phyloP scores from a whole-genome alignment of 805 yeast genomes.

The Myxozyma geophila region DNA sequence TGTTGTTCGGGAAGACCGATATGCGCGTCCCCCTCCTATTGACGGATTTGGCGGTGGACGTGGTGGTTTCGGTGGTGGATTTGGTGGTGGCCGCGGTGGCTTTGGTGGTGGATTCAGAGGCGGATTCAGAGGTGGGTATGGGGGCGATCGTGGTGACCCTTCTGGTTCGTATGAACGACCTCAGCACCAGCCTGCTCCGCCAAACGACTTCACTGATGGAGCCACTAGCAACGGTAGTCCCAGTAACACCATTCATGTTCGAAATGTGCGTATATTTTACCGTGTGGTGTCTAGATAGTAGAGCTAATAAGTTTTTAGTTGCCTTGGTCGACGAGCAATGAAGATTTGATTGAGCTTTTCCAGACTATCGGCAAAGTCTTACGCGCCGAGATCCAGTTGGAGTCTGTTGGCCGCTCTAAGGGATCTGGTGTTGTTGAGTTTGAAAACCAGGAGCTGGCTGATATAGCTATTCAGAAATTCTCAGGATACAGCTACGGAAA shows the following conservation, averaged over 20 bases:
- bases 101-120: conserved; percentile 21
- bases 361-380: conserved; percentile 78
- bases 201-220: conserved; percentile 63
- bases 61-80: conserved; percentile 7
- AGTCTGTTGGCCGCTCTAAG: conserved; percentile 65
- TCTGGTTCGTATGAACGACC: conserved; percentile 1
- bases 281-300: not conserved
- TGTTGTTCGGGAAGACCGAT: conserved; percentile 76
- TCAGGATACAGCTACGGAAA: conserved; percentile 85
- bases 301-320: conserved; percentile 43
- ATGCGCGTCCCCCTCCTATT: conserved; percentile 29
- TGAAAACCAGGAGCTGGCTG: conserved; percentile 68
- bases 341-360: conserved; percentile 82
- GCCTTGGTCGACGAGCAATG: conserved; percentile 86
- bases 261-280: conserved; percentile 50
- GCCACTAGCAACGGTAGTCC: conserved; percentile 66
- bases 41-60: conserved; percentile 5
- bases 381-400: conserved; percentile 74
- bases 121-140: conserved; percentile 15
- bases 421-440: conserved; percentile 89
- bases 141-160: conserved; percentile 13
- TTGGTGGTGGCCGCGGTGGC: conserved; percentile 9
- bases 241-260: conserved; percentile 66
- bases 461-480: conserved; percentile 72
- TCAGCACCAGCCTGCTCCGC: conserved; percentile 22